These are phyloP conservation scores for Prunus mira DNA, from an alignment of 306 rosid genomes.

Conservation along the genomic window DNA sequence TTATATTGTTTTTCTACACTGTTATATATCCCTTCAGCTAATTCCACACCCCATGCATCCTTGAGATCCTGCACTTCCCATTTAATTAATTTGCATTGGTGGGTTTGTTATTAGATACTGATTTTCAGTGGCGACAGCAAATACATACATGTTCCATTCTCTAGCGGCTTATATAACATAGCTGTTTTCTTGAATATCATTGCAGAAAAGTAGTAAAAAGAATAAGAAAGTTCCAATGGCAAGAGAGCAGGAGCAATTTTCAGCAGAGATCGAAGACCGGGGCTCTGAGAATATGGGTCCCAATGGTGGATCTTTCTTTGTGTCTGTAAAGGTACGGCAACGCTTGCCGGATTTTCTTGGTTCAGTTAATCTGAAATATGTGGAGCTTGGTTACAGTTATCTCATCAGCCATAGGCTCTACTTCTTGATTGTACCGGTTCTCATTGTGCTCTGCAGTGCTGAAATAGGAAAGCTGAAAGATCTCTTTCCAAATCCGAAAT, in stretches of 20 bases:
- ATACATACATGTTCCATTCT: no score
- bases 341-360: slow-evolving; percentile 19
- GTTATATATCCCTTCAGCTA: no score
- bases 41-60: no score
- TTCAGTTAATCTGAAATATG: slow-evolving; percentile 23
- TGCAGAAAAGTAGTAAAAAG: no score
- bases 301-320: slow-evolving; percentile 13
- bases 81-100: no score
- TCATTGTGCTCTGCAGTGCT: slow-evolving; percentile 2
- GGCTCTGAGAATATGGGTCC: slow-evolving; percentile 9
- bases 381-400: slow-evolving; percentile 25
- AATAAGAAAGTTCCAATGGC: slow-evolving; percentile 1
- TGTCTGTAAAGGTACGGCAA: slow-evolving; percentile 16
- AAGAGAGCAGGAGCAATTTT: slow-evolving; percentile 8
- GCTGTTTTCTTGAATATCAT: no score
- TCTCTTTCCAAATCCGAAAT: neutral
- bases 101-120: no score
- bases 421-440: slow-evolving; percentile 14
- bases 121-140: no score
- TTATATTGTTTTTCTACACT: neutral
- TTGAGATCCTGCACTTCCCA: no score
- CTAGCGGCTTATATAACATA: no score
- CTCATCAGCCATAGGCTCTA: slow-evolving; percentile 16
- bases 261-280: slow-evolving; percentile 11
- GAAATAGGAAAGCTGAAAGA: slow-evolving; percentile 11